Percentiles rank a stretch among this genome's conserved stretches.
Conservation (phyloP, 352 stramenopile species). For the Plasmopara halstedii region DNA sequence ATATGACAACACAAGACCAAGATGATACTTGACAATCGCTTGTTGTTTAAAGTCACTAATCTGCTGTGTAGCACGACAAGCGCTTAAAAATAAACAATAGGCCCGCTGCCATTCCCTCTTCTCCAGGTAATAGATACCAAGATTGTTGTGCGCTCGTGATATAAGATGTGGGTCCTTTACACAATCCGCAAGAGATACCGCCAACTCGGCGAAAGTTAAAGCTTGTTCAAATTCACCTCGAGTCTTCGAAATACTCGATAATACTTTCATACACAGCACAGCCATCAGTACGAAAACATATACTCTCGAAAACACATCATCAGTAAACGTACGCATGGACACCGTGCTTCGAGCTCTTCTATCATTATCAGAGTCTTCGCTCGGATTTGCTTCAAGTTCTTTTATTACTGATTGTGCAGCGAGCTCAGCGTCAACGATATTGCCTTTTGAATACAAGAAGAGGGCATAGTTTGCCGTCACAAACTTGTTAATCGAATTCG, state of each 20-base stretch:
- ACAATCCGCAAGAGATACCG: conserved; percentile 16
- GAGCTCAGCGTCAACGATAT: conserved; percentile 22
- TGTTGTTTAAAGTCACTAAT: conserved; percentile 27
- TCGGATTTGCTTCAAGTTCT: conserved; percentile 6
- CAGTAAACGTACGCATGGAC: conserved; percentile 15
- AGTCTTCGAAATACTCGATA: conserved; percentile 22
- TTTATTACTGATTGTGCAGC: conserved; percentile 20
- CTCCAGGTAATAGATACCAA: conserved; percentile 29
- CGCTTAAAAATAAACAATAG: conserved; percentile 26
- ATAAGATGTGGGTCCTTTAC: conserved; percentile 14
- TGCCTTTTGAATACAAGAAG: conserved; percentile 31
- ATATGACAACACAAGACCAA: conserved; percentile 28
- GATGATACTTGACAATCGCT: conserved; percentile 34
- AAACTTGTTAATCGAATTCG: conserved; percentile 6
- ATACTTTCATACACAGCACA: conserved; percentile 11
- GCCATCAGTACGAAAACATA: background rate
- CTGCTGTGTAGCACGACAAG: conserved; percentile 23
- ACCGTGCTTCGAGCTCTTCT: conserved; percentile 18
- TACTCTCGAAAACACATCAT: background rate
- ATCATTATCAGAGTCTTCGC: conserved; percentile 10
- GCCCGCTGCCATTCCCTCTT: conserved; percentile 16
- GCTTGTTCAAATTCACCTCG: conserved; percentile 12
- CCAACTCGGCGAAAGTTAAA: conserved; percentile 13
- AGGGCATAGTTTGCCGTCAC: conserved; percentile 39
- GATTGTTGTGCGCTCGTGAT: conserved; percentile 33